Evolutionary conservation across 140 eudicot species (phyloP), one percentile per base, ranked within the genome.

Genomic region (Ambrosia hybrid): DNA sequence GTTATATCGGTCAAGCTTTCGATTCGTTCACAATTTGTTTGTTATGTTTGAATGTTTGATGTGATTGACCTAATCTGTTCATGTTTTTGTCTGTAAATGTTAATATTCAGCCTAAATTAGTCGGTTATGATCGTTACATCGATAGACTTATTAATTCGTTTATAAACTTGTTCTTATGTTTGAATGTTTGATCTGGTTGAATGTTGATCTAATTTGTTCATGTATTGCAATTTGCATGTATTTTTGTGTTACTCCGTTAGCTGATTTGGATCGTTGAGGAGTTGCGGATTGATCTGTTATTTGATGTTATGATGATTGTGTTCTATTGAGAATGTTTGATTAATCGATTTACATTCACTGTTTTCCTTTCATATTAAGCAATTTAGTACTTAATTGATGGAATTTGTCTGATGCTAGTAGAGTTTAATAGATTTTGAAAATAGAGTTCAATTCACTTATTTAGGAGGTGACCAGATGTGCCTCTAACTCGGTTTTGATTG

Each of bases 231-330:
- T 17, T 33, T 15, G 45, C 3, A 12, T 7, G 21, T 61, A 4
- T 67, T 21, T 75, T 57, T 6, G 30, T 49, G 63, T 59, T 6
- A 45, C 33, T 34, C n/a, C 7, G 16, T 60, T 60, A 1, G 16
- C 6, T 62, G 49, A 36, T 62, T 12, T n/a, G 48, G 26, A 62
- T 62, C 45, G 17, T 57, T 46, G 45, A 48, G 56, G 57, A 51
- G 51, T 70, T 4, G 76, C 36, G 60, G 49, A 30, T 61, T 48
- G 63, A 68, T 76, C 3, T 68, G 75, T 76, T 17, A 58, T 58
- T 49, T 49, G 14, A 30, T 38, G 33, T 68, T 43, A 33, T 64
- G 21, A 6, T 52, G 17, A 6, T 57, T 12, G 13, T 71, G 1
- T 39, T 57, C 12, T 30, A 30, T 30, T 30, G 34, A 30, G 34